Conservation (phyloP, 208 protist genomes). For the Balamuthia mandrillaris region DNA sequence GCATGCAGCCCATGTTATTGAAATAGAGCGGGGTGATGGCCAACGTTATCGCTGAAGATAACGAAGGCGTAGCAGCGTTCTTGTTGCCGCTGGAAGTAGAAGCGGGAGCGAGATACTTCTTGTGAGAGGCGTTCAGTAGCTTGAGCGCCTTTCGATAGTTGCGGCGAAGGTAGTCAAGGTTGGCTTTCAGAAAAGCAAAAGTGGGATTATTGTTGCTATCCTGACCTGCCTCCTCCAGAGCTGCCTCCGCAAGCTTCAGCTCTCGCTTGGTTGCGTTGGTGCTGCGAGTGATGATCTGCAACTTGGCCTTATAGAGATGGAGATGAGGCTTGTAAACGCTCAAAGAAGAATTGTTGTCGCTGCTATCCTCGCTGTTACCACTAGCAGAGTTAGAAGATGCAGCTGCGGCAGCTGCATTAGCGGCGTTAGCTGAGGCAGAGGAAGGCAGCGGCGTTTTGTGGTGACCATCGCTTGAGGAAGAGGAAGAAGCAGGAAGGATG, state of each 20-base stretch:
- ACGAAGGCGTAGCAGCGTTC: neutral
- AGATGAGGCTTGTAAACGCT: neutral
- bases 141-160: slow-evolving; percentile 34
- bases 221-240: neutral
- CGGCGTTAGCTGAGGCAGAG: neutral
- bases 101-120: neutral
- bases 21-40: neutral
- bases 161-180: neutral
- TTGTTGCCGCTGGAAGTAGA: neutral
- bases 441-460: neutral
- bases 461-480: neutral
- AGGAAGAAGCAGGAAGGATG: neutral
- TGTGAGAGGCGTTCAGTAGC: neutral
- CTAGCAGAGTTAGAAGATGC: neutral
- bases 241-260: neutral
- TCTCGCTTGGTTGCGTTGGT: neutral
- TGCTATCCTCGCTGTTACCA: too few relatives aligned
- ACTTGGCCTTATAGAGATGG: neutral
- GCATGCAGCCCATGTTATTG: slow-evolving; percentile 40
- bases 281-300: neutral
- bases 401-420: neutral
- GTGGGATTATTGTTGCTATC: neutral
- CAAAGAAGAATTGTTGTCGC: neutral
- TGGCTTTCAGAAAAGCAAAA: neutral
- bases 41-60: neutral